Conservation (phyloP, 208 protist species). For the Leishmania tarentolae region DNA sequence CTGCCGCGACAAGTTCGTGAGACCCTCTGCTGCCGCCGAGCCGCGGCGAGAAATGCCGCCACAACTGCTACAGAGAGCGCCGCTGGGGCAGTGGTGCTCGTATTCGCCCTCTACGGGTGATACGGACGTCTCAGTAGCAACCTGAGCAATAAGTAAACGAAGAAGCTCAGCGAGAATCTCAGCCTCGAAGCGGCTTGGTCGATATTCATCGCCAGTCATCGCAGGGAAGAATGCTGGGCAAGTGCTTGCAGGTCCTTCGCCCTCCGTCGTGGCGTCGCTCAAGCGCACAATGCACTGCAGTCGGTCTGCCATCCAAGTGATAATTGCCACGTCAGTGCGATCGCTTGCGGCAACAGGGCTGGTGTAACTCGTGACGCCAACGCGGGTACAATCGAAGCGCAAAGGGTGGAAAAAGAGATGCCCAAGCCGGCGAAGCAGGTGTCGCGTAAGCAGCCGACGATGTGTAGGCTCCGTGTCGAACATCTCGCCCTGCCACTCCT, state of each 20-base stretch:
- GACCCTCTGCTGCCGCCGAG: not conserved
- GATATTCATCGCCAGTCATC: not conserved
- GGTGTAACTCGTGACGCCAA: not conserved
- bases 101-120: not conserved
- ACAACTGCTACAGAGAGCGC: not conserved
- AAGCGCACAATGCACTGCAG: not conserved
- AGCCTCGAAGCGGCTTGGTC: not conserved
- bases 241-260: not conserved
- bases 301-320: constrained; percentile 15
- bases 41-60: not conserved
- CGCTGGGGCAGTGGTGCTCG: not conserved
- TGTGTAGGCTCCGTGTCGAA: not conserved
- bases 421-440: constrained; percentile 19
- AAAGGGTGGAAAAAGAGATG: constrained; percentile 20
- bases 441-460: constrained; percentile 13
- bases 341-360: not conserved
- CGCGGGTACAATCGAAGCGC: not conserved
- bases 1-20: not conserved
- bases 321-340: constrained; percentile 13
- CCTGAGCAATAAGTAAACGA: not conserved
- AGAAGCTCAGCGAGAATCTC: constrained; percentile 11
- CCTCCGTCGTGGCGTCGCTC: not conserved
- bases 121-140: not conserved
- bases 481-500: not conserved
- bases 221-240: not conserved